Evolutionary conservation across 768 basidiomycete genomes (phyloP).

Genomic region (Boletus sp.): DNA sequence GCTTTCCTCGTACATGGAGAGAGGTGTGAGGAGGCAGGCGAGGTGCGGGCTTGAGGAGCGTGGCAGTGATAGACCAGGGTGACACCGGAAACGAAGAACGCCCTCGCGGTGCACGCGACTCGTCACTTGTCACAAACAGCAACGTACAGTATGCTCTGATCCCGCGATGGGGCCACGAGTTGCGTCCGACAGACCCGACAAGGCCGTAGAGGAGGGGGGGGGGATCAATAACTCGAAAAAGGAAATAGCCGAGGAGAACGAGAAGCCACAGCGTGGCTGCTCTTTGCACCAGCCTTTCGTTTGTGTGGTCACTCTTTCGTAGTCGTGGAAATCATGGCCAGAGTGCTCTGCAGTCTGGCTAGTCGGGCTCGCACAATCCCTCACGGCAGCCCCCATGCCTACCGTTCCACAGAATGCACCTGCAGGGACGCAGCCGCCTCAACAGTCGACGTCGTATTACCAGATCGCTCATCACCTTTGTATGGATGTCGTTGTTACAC

Average conservation of each 20-base stretch:
- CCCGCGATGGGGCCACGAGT: not conserved
- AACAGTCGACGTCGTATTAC: constrained; percentile 79
- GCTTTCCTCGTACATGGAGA: constrained; percentile 30
- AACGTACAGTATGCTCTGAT: not conserved
- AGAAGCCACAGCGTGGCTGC: too few relatives aligned
- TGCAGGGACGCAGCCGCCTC: constrained; percentile 77
- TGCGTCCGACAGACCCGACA: not conserved
- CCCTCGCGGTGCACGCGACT: constrained; percentile 3
- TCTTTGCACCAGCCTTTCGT: too few relatives aligned
- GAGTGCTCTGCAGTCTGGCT: not conserved
- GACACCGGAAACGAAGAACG: too few relatives aligned
- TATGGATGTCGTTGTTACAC: constrained; percentile 74
- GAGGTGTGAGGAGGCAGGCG: not conserved
- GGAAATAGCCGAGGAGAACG: too few relatives aligned
- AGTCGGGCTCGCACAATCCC: constrained; percentile 6
- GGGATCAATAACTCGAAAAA: too few relatives aligned
- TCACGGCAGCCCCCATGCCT: constrained; percentile 4
- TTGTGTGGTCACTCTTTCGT: too few relatives aligned
- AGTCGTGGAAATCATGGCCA: not conserved
- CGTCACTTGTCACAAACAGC: not conserved
- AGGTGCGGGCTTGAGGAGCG: not conserved
- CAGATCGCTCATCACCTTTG: constrained; percentile 91
- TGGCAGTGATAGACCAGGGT: not conserved
- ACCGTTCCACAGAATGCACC: constrained; percentile 51
- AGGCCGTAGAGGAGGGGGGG: not conserved